Base-by-base conservation (phyloP, 805 yeast genomes). In the Torulaspora quercuum region DNA sequence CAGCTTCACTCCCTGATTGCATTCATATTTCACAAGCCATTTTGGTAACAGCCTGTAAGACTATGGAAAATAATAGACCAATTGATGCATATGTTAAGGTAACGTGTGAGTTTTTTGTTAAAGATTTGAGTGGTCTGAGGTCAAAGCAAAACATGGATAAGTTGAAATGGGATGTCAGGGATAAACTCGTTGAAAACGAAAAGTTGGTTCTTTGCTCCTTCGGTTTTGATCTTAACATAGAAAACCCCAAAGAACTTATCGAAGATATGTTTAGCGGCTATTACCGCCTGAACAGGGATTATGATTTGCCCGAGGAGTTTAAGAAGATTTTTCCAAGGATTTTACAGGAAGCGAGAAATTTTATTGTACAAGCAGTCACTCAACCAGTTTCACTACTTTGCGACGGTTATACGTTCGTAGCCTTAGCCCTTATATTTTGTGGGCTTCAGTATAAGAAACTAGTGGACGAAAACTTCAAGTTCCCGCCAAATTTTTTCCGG, bases 1-100 rank as follows among this genome's bases (percentile, higher is more conserved):
- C 63, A 16, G 39, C 46, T 5, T 46, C 46, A n/a, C 24, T 53
- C 4, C 42, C 52, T 3, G 59, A 57, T 8, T 57, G 64, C 28
- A 52, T 58, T 11, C 57, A 56, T 33, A 39, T 61, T 7, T 49
- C 65, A 3, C 61, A 59, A 35, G 58, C 61, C 1, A 49, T 60
- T 12, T 30, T 61, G n/a, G 64, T 60, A 6, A 61, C 65, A 3
- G 61, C 64, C 3, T 60, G 66, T 37, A 61, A 61, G 43, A 44
- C 56, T 6, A 51, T 58, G 45, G 66, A 61, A 41, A 61, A 61
- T 30, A 61, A 60, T 42, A 53, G 66, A 35, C 64, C 64, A 3
- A 55, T 55, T 1, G 61, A 59, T 28, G 57, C 55, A 6, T 61
- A 57, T 38, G 57, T 60, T 2, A 59, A 59, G 33, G 55, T 59